Base-by-base conservation (phyloP, 352 stramenopile species). In the Phytopythium delawarense region DNA sequence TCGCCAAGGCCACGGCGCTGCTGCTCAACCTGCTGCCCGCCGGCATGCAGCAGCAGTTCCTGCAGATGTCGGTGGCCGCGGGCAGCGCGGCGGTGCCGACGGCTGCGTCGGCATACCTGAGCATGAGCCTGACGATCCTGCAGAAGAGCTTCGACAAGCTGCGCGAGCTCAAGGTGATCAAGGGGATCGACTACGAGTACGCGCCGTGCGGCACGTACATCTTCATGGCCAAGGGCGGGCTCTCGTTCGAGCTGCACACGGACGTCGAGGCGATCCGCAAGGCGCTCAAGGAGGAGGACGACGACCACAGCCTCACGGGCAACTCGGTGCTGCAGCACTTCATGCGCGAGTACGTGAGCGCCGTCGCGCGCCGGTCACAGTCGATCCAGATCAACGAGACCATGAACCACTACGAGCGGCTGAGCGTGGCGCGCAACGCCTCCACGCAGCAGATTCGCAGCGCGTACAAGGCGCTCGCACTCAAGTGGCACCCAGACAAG, bases 61-160 rank as follows among this genome's bases (percentile, higher is more conserved):
- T 75, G 1, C 60, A 75, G 25, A 54, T 75, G 56, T 61, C 59
- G 35, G 54, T 57, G 11, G 57, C 58, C 32, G 64, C 61, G 35
- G 68, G 65, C 0, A 63, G 60, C 21, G 63, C 67, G 16, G 57
- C 62, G 1, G 62, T 70, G 40, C 69, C 78, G 0, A 78, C 56
- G 50, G 81, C 78, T 2, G 84, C 83, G 4, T 89, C 86, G 20
- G 75, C 80, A 23, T 94, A 93, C 46, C 64, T 92, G 25, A 78
- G 75, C 9, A 92, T 92, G 86, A 93, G 81, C 45, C 74, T 91
- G 18, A 83, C 70, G 1, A 84, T 92, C 55, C 57, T 94, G 40
- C 80, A 91, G 50, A 91, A 81, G 23, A 78, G 78, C 11, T 94
- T 94, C 50, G 71, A 89, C 61, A 89, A 88, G 56, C 76, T 94